Base-by-base conservation (phyloP, 768 basidiomycete species). In the Leccinum boreale region DNA sequence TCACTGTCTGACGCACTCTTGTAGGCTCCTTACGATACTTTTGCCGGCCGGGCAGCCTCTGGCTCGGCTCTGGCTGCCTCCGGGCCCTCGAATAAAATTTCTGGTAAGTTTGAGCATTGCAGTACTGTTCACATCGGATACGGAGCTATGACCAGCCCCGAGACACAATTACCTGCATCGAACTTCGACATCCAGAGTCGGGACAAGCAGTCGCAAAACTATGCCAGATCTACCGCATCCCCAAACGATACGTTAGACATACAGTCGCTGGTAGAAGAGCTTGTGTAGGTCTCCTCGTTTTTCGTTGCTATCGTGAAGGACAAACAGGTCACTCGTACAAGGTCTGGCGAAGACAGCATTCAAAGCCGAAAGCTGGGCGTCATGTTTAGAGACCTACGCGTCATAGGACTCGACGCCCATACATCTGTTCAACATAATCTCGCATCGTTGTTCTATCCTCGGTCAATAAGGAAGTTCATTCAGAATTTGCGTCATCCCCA, bases 401-500 rank as follows among this genome's bases (percentile, higher is more conserved):
- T 85, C 36, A 71, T 81, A 4, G 85, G 83, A 28, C 62, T 79
- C 4, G 79, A 79, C 2, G 74, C 75, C 0, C 62, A 76, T 3
- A 67, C 75, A 3, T 75, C 77, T 2, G 75, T 77, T 59, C 82
- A 83, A 59, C 70, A 74, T 1, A 85, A 82, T 0, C 63, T 89
- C 7, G 79, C 78, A 17, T 84, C 84, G 29, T 31, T 31, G 11
- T 31, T 31, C 29, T 31, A 31, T 31, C 29, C 29, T 31, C 29
- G 29, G 33, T 67, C 78, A 8, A 61, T 82, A 19, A 35, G 75
- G 26, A 68, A 68, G 31, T 68, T 71, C 17, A 64, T 84, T 4
- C 77, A 78, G 11, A 31, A 4, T 31, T 31, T 31, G 29, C 29
- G 82, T 24, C 85, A 87, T 52, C 89, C 90, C 3, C 81, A 84